Conservation (phyloP, 2,329 filamentous ascomycete species). For the Tothia fuscella region DNA sequence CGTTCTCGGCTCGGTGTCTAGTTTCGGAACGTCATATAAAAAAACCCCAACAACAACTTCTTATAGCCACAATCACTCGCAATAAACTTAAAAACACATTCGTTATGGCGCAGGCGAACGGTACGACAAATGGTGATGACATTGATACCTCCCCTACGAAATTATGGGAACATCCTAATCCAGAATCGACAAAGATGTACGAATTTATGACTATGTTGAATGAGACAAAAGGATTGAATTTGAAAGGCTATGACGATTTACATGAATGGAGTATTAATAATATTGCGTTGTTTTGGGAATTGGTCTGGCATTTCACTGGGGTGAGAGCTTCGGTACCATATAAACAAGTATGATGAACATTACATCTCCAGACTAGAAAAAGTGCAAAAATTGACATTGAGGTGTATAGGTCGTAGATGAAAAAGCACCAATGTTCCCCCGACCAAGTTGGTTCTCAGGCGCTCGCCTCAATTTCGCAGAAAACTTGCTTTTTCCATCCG, state of each 20-base stretch:
- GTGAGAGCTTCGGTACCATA: conserved; percentile 57
- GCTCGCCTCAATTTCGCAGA: conserved; percentile 84
- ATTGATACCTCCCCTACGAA: conserved; percentile 2
- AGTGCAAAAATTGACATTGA: neutral
- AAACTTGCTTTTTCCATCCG: conserved; percentile 73
- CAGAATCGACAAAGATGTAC: conserved; percentile 57
- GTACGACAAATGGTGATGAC: neutral
- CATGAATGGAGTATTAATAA: conserved; percentile 77
- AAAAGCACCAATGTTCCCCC: conserved; percentile 65
- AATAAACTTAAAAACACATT: conserved; percentile 18
- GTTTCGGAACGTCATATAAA: too few relatives aligned
- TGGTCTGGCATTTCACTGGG: conserved; percentile 73
- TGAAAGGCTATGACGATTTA: conserved; percentile 60
- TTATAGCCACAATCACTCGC: too few relatives aligned
- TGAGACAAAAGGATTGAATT: conserved; percentile 48
- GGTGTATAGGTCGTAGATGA: conserved; percentile 53
- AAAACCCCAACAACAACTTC: too few relatives aligned
- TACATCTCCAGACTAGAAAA: neutral
- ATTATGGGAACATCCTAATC: conserved; percentile 60
- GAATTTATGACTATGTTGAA: conserved; percentile 60
- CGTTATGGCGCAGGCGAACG: conserved; percentile 5
- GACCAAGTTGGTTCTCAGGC: conserved; percentile 73
- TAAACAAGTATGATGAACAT: conserved; percentile 37
- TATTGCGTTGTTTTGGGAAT: conserved; percentile 67
- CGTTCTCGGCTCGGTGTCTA: too few relatives aligned